These are phyloP conservation scores for Lagenaria siceraria DNA, from an alignment of 306 rosid genomes.

Conservation along the genomic window DNA sequence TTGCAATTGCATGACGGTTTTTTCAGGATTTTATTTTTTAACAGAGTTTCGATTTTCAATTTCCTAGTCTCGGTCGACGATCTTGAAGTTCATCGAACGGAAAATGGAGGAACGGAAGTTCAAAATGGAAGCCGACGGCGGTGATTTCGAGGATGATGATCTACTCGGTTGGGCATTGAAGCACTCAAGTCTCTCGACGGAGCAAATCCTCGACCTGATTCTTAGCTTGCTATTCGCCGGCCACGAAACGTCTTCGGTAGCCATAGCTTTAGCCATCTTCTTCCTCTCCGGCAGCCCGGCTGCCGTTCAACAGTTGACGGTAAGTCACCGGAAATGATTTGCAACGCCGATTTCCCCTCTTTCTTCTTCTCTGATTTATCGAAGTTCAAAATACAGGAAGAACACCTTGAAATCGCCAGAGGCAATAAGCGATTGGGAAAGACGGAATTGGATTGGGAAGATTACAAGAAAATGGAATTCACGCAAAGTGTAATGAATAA, in stretches of 20 bases:
- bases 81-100: constrained; percentile 65
- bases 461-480: constrained; percentile 85
- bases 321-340: constrained; percentile 11
- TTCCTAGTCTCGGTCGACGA: constrained; percentile 62
- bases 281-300: constrained; percentile 61
- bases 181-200: constrained; percentile 76
- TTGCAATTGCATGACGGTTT: neutral
- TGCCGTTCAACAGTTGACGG: constrained; percentile 60
- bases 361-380: neutral
- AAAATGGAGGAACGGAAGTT: constrained; percentile 52
- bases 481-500: constrained; percentile 74
- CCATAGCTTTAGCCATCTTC: constrained; percentile 75
- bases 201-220: constrained; percentile 86
- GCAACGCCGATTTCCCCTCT: neutral
- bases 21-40: neutral
- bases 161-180: constrained; percentile 86
- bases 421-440: constrained; percentile 56
- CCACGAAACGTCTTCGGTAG: constrained; percentile 89
- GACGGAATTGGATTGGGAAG: constrained; percentile 75
- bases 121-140: constrained; percentile 27
- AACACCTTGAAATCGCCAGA: constrained; percentile 60
- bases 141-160: constrained; percentile 50
- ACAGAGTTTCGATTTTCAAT: neutral
- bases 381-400: constrained; percentile 33
- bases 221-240: constrained; percentile 91